These are phyloP conservation scores for Schizosaccharomyces pombe DNA, from an alignment of 805 yeast genomes.

Conservation along the genomic window DNA sequence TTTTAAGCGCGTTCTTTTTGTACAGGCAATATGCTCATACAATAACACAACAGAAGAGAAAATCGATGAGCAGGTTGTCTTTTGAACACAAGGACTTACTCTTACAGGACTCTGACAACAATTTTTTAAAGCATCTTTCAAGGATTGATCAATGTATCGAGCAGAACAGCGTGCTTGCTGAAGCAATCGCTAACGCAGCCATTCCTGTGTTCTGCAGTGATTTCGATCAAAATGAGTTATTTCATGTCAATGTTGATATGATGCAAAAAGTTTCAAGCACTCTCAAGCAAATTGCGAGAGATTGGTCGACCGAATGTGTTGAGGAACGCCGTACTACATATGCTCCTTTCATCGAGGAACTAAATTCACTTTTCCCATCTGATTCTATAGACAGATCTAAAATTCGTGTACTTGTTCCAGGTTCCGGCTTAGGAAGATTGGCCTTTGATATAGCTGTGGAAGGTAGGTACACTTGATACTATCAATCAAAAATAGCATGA, in stretches of 20 bases:
- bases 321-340: constrained; percentile 31
- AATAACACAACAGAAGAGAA: background rate
- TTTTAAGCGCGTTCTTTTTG: background rate
- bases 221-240: background rate
- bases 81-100: background rate
- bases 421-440: constrained; percentile 65
- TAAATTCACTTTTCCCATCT: constrained; percentile 13
- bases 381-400: constrained; percentile 12
- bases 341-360: constrained; percentile 27
- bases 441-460: constrained; percentile 27
- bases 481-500: too few relatives aligned
- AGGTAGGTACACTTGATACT: constrained; percentile 5
- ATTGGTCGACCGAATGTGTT: constrained; percentile 37
- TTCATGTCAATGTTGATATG: background rate
- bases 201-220: background rate
- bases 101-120: background rate
- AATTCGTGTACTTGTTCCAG: constrained; percentile 41
- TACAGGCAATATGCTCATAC: background rate
- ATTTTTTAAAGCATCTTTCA: background rate
- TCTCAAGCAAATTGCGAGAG: constrained; percentile 53
- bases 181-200: background rate
- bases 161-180: background rate
- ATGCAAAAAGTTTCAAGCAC: constrained; percentile 1
- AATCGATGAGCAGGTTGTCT: background rate
- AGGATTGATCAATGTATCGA: background rate